A percentile compares a stretch with the other conserved stretches of the same genome.
phyloP scores from a whole-genome alignment of 2,329 filamentous ascomycete genomes.

The Colletotrichum tropicicola region DNA sequence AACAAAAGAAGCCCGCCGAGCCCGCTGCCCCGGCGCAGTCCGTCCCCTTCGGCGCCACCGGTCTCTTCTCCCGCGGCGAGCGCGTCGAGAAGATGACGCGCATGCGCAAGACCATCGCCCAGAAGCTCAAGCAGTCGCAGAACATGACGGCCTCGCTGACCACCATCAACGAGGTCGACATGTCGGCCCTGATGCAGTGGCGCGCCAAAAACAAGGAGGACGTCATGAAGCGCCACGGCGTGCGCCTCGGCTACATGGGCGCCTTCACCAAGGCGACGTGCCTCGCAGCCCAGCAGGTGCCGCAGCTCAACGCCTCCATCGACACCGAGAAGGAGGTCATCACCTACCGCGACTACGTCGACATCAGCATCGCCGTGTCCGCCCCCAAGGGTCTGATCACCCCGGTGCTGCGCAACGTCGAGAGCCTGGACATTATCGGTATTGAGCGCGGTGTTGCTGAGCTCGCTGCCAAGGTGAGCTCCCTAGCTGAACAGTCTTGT shows the following conservation, averaged over 20 bases:
- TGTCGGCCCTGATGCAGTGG: constrained; percentile 72
- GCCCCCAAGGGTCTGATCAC: constrained; percentile 78
- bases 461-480: constrained; percentile 72
- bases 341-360: constrained; percentile 69
- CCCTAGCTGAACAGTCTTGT: too few species aligned
- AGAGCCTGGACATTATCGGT: constrained; percentile 49
- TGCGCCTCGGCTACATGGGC: constrained; percentile 74
- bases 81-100: constrained; percentile 55
- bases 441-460: constrained; percentile 65
- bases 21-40: not conserved
- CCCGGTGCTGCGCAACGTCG: constrained; percentile 76
- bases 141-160: constrained; percentile 76
- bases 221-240: constrained; percentile 39
- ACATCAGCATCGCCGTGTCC: constrained; percentile 78
- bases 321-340: constrained; percentile 67
- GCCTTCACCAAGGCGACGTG: constrained; percentile 79
- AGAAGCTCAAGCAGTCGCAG: constrained; percentile 73
- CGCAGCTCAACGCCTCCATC: constrained; percentile 72
- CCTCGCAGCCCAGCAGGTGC: constrained; percentile 73
- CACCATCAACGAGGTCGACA: constrained; percentile 56
- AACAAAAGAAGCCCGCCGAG: constrained; percentile 13
- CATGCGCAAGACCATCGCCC: constrained; percentile 81
- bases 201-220: constrained; percentile 71
- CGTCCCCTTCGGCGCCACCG: constrained; percentile 9
- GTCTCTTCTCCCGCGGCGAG: constrained; percentile 25